Conservation (phyloP, 352 stramenopile species). For the Phytophthora ramorum region DNA sequence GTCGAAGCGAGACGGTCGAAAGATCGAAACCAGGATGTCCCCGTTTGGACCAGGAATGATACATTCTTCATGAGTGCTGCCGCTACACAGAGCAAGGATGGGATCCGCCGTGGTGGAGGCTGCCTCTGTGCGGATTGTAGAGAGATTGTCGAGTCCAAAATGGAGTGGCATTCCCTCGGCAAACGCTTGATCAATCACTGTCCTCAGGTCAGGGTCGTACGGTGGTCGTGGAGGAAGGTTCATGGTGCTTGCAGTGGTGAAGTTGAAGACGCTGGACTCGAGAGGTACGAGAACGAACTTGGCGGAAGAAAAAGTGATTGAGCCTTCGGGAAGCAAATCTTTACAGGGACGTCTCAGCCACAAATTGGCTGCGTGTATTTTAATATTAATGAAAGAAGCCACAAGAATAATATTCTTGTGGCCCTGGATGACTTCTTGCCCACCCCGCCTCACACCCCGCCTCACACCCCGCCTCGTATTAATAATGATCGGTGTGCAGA, state of each 20-base stretch:
- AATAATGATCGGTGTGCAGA: no score
- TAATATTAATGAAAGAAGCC: no score
- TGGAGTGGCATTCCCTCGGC: conserved; percentile 22
- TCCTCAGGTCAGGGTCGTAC: conserved; percentile 29
- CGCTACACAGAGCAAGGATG: conserved; percentile 9
- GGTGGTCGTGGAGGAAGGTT: conserved; percentile 15
- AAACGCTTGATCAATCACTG: conserved; percentile 16
- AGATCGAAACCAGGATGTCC: conserved; percentile 28
- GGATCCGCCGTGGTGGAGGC: conserved; percentile 11
- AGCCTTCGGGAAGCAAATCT: not conserved
- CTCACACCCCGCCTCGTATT: no score
- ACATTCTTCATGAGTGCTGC: conserved; percentile 19
- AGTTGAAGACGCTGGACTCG: not conserved
- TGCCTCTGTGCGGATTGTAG: conserved; percentile 13
- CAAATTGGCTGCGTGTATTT: not conserved
- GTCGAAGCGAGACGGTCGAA: conserved; percentile 23
- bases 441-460: no score
- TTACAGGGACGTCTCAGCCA: not conserved
- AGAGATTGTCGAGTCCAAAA: conserved; percentile 12
- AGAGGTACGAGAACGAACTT: not conserved
- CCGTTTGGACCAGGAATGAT: conserved; percentile 21
- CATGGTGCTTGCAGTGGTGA: conserved; percentile 6
- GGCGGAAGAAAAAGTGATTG: not conserved
- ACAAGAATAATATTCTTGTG: no score
- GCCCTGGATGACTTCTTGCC: not conserved